Percentiles rank a stretch among this genome's conserved stretches.
Conservation (phyloP, 768 basidiomycete species). For the Galerina marginata region DNA sequence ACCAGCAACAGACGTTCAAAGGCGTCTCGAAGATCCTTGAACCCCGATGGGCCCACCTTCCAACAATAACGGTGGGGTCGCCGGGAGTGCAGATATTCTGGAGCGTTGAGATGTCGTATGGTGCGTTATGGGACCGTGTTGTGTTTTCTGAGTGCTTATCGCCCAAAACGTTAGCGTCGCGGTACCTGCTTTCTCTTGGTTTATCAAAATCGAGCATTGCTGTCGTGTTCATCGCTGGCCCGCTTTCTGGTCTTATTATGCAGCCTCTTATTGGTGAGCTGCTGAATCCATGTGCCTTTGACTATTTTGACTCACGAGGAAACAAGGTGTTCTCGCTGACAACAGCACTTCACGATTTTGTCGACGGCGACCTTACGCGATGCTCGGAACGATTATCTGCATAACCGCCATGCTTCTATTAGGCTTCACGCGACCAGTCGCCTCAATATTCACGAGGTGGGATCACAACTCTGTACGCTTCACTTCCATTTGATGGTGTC, state of each 20-base stretch:
- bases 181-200: constrained; percentile 89
- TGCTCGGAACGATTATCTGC: constrained; percentile 70
- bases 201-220: constrained; percentile 87
- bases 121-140: constrained; percentile 36
- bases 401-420: constrained; percentile 77
- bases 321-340: constrained; percentile 75
- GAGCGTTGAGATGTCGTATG: constrained; percentile 96
- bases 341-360: constrained; percentile 84
- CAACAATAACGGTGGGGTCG: constrained; percentile 76
- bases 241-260: constrained; percentile 86
- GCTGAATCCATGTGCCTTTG: neutral
- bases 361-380: constrained; percentile 85
- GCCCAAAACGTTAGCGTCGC: constrained; percentile 54
- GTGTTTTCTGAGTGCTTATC: neutral
- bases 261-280: constrained; percentile 82
- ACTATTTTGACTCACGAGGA: constrained; percentile 25
- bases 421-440: constrained; percentile 79
- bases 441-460: constrained; percentile 49
- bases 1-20: constrained; percentile 41
- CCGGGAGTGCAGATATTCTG: constrained; percentile 89
- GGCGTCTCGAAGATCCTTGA: constrained; percentile 69
- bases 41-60: constrained; percentile 69
- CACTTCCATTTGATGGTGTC: neutral
- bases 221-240: constrained; percentile 91
- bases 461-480: constrained; percentile 32